Conservation (phyloP, 2,329 filamentous ascomycete genomes). For the Phyllosticta citrichinensis region DNA sequence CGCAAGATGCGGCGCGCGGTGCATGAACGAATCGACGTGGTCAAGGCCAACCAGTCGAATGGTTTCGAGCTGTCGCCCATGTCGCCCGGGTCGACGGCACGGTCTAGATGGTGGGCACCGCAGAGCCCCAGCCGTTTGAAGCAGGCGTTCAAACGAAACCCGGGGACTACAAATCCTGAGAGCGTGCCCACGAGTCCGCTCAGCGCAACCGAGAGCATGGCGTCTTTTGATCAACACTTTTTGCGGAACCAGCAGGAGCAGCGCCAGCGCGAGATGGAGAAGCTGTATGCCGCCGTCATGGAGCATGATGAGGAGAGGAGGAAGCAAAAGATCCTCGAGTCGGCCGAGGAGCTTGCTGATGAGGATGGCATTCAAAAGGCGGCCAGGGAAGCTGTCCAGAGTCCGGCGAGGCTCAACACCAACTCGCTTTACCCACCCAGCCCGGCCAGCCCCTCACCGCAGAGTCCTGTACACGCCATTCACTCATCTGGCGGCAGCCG, state of each 20-base stretch:
- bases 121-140: constrained; percentile 19
- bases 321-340: constrained; percentile 18
- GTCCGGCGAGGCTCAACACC: constrained; percentile 19
- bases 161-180: constrained; percentile 11
- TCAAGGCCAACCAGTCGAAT: constrained; percentile 33
- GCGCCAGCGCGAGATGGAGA: constrained; percentile 75
- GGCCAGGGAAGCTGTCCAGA: background rate
- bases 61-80: constrained; percentile 25
- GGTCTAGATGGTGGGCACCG: constrained; percentile 2
- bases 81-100: constrained; percentile 18
- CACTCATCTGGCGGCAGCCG: constrained; percentile 18
- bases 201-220: constrained; percentile 48
- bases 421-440: constrained; percentile 12
- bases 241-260: constrained; percentile 64
- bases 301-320: constrained; percentile 60
- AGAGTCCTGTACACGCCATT: constrained; percentile 37
- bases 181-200: constrained; percentile 26
- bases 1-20: constrained; percentile 34
- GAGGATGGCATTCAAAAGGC: constrained; percentile 16
- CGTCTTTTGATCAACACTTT: constrained; percentile 66
- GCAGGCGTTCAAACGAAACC: constrained; percentile 19
- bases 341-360: constrained; percentile 15
- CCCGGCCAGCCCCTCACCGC: constrained; percentile 28
- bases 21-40: constrained; percentile 45
- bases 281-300: constrained; percentile 86